Conservation (phyloP, 2,329 filamentous ascomycete genomes). For the Claviceps paspali region DNA sequence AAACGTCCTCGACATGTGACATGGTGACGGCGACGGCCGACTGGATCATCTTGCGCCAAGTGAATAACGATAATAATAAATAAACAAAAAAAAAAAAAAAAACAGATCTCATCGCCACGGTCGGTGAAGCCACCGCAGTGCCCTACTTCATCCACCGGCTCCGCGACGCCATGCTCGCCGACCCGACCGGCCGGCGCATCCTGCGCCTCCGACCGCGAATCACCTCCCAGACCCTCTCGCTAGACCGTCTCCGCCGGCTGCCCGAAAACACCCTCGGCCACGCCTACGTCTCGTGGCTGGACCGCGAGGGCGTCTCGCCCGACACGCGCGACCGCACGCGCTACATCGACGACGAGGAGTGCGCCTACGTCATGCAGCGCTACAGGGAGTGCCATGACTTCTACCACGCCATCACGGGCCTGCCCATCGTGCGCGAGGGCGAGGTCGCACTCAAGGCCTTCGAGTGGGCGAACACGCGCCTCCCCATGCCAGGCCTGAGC, state of each 20-base stretch:
- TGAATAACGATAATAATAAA: no score
- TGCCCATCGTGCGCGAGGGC: slow-evolving; percentile 86
- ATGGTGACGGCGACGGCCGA: no score
- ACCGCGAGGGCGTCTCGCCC: slow-evolving; percentile 81
- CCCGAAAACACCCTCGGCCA: slow-evolving; percentile 62
- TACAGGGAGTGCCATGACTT: slow-evolving; percentile 98
- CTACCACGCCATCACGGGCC: slow-evolving; percentile 83
- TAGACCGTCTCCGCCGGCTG: slow-evolving; percentile 56
- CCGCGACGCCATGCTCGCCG: slow-evolving; percentile 76
- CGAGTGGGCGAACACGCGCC: slow-evolving; percentile 84
- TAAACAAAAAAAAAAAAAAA: no score
- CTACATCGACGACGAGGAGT: slow-evolving; percentile 90
- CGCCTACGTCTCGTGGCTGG: slow-evolving; percentile 81
- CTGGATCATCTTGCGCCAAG: no score
- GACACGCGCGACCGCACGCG: slow-evolving; percentile 72
- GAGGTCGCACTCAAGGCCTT: slow-evolving; percentile 97
- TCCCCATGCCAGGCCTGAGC: slow-evolving; percentile 89
- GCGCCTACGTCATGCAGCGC: slow-evolving; percentile 95
- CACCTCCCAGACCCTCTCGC: slow-evolving; percentile 53
- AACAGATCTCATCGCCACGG: slow-evolving; percentile 83
- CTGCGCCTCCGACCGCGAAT: slow-evolving; percentile 81
- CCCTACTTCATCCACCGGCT: slow-evolving; percentile 92
- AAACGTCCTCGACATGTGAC: no score
- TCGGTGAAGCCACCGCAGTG: slow-evolving; percentile 88
- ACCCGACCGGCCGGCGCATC: slow-evolving; percentile 75